Base-by-base conservation (phyloP, 352 stramenopile genomes). In the Globisporangium emineosum region DNA sequence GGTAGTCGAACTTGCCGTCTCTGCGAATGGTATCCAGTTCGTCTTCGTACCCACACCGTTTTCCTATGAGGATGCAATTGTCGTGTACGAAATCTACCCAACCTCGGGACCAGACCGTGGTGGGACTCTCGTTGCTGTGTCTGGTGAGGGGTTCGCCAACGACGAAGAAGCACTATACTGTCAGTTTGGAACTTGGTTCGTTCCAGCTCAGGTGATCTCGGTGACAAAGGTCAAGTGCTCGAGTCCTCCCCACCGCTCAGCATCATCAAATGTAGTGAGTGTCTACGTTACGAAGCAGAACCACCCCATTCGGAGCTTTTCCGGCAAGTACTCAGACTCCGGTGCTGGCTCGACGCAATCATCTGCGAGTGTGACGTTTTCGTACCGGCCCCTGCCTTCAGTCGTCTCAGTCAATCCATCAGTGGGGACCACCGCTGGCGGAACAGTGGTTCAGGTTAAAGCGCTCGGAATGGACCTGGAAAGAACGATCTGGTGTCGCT, bases 1-100 rank as follows among this genome's bases (percentile, higher is more conserved):
- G 2, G 51, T 25, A 7, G 33, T 78, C 0, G 30, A 60, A 6
- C 23, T 86, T 33, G 72, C 69, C 0, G 9, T 81, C 27, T 66
- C 78, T 2, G 53, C 62, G 2, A 77, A 84, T 53, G 65, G 68
- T 0, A 45, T 79, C 0, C 60, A 74, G n/a, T 78, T 77, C 17
- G 37, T 66, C n/a, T 62, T 57, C 0, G 51, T 72, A 3, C 50
- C 65, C 0, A 54, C 82, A 13, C 6, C 9, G 0, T 87, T 83
- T 59, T 43, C 32, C 10, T 86, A 83, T 25, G 66, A 84, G 40
- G 76, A 85, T 40, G 45, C 55, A 4, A 60, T 75, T 21, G 65
- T 85, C 1, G 57, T 89, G 7, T 71, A 82, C 30, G 70, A 61
- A 0, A 71, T 90, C 21, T 74, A 67, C 21, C 81, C 84, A 15